Percentiles rank a stretch among this genome's conserved stretches.
Evolutionary conservation across 805 yeast species (phyloP).

Genomic region (Candida anglica): DNA sequence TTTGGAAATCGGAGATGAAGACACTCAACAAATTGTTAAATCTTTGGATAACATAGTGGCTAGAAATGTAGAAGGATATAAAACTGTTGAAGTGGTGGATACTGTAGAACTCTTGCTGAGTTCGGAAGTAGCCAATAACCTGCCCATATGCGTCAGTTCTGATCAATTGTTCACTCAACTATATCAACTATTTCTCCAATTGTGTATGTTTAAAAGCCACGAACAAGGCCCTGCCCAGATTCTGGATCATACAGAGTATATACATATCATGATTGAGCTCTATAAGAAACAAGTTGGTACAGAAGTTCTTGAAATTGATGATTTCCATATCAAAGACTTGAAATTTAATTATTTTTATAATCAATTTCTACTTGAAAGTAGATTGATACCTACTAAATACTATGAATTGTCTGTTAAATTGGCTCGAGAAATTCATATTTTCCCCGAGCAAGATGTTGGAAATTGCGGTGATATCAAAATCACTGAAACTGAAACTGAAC

Average conservation of each 20-base stretch:
- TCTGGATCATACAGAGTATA: slow-evolving; percentile 12
- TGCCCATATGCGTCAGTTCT: too few relatives aligned
- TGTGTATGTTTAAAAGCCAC: slow-evolving; percentile 9
- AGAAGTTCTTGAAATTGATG: slow-evolving; percentile 16
- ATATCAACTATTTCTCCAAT: slow-evolving; percentile 18
- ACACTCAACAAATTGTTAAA: slow-evolving; percentile 16
- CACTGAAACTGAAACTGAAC: slow-evolving; percentile 3
- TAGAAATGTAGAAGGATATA: too few relatives aligned
- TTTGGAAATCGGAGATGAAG: slow-evolving; percentile 11
- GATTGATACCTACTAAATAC: slow-evolving; percentile 12
- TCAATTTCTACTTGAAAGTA: slow-evolving; percentile 13
- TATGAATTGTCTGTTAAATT: slow-evolving; percentile 9
- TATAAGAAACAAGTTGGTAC: slow-evolving; percentile 16
- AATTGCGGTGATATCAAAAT: background rate
- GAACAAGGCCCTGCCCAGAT: background rate
- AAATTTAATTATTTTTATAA: slow-evolving; percentile 12
- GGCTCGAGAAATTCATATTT: slow-evolving; percentile 10
- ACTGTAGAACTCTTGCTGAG: background rate
- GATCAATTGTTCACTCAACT: slow-evolving; percentile 15
- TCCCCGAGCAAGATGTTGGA: slow-evolving; percentile 12
- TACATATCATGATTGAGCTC: slow-evolving; percentile 16
- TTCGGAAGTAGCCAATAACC: too few relatives aligned
- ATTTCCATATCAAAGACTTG: slow-evolving; percentile 12
- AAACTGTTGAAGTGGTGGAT: too few relatives aligned
- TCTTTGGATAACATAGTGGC: slow-evolving; percentile 16